phyloP scores from a whole-genome alignment of 2,329 filamentous ascomycete species.

The Epichloe typhina region DNA sequence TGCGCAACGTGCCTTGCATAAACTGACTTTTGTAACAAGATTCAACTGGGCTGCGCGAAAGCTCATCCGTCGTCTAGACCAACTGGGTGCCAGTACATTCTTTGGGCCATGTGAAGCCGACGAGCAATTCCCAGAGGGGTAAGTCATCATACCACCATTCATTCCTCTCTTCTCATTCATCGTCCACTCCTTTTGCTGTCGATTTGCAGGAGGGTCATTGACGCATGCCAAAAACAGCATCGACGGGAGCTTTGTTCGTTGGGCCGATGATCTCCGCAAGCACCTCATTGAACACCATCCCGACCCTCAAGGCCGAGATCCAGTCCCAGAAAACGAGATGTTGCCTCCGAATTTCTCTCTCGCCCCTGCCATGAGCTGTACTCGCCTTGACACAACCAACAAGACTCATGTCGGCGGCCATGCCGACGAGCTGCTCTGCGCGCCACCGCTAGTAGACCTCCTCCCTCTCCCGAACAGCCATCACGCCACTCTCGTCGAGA shows the following conservation, averaged over 20 bases:
- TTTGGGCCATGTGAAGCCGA: constrained; percentile 77
- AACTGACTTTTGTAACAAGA: constrained; percentile 26
- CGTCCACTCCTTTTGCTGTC: neutral
- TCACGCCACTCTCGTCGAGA: constrained; percentile 46
- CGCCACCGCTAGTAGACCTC: constrained; percentile 17
- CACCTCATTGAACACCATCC: constrained; percentile 56
- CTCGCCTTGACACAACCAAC: neutral
- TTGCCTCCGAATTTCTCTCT: constrained; percentile 57
- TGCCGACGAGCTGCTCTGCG: constrained; percentile 7
- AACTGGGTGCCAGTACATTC: constrained; percentile 68
- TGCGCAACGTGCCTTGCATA: neutral
- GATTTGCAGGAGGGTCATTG: neutral
- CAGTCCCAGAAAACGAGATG: constrained; percentile 61
- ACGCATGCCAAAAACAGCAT: constrained; percentile 38
- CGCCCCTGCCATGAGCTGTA: constrained; percentile 12
- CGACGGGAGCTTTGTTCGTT: constrained; percentile 69
- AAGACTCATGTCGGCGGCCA: neutral
- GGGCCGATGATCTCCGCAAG: constrained; percentile 55
- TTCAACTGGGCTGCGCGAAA: constrained; percentile 92
- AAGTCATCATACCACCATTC: constrained; percentile 17
- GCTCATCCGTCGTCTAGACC: constrained; percentile 67
- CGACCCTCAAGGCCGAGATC: constrained; percentile 49
- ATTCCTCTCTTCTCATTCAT: too few relatives aligned
- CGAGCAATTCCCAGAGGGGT: constrained; percentile 89
- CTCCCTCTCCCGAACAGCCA: constrained; percentile 46